A percentile compares a stretch with the other conserved stretches of the same genome.
These are phyloP conservation scores for Ostreobium quekettii DNA, from an alignment of 139 green algal genomes.

Conservation along the genomic window DNA sequence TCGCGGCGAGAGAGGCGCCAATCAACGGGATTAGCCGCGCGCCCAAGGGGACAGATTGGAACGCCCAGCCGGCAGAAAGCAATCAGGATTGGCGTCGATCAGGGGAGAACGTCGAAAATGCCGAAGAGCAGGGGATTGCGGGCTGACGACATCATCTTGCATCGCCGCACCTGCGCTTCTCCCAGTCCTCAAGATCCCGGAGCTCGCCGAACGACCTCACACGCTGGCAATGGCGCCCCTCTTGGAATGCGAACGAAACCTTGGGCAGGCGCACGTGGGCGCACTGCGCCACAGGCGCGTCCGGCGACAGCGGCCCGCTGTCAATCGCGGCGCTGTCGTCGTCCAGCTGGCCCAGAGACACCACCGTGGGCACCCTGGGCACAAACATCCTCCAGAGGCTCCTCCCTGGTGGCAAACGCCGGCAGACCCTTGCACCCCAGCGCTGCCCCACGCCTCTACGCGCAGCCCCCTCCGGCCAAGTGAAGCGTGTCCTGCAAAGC, in stretches of 20 bases:
- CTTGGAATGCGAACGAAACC: constrained; percentile 12
- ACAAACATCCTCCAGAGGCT: constrained; percentile 11
- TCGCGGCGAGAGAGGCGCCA: background rate
- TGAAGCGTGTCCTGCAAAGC: background rate
- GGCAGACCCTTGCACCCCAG: background rate
- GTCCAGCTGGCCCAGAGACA: constrained; percentile 21
- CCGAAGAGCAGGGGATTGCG: no score
- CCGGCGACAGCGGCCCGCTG: background rate
- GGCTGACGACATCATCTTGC: background rate
- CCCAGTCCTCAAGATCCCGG: background rate
- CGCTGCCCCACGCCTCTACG: background rate
- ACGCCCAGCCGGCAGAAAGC: background rate
- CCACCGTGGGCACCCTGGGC: constrained; percentile 16
- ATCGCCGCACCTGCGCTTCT: background rate
- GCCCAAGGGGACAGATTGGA: background rate
- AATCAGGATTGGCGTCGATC: background rate
- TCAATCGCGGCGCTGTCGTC: background rate
- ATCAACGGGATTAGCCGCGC: background rate
- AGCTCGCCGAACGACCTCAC: constrained; percentile 21
- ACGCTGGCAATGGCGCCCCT: background rate
- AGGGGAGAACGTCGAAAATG: no score
- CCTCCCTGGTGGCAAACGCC: background rate
- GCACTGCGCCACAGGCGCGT: constrained; percentile 12
- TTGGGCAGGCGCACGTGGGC: constrained; percentile 1
- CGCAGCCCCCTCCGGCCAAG: constrained; percentile 3